Conservation (phyloP, 2,329 filamentous ascomycete genomes). For the Parastagonospora nodorum region DNA sequence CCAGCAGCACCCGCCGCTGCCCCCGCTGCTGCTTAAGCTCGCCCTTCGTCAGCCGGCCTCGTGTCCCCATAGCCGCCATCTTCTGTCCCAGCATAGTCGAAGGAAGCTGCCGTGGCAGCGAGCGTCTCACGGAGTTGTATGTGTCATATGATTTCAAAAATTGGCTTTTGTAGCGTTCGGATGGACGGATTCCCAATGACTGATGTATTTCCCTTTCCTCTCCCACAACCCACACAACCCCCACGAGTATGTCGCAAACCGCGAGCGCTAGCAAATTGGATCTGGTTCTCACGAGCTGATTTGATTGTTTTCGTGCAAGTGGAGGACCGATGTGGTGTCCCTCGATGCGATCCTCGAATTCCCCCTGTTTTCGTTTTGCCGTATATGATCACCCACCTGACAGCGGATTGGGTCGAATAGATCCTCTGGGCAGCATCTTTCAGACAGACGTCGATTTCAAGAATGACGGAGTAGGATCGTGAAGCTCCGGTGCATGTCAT, state of each 20-base stretch:
- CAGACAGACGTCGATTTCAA: conserved; percentile 24
- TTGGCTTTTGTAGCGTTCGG: conserved; percentile 48
- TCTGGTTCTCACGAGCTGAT: conserved; percentile 30
- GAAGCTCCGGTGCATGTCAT: conserved; percentile 24
- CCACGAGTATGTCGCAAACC: conserved; percentile 25
- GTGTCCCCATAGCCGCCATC: conserved; percentile 39
- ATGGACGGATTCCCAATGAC: conserved; percentile 46
- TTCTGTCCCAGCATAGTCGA: conserved; percentile 40
- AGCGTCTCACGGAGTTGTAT: conserved; percentile 47
- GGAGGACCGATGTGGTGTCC: conserved; percentile 32
- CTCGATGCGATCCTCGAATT: conserved; percentile 43
- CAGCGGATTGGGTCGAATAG: conserved; percentile 28
- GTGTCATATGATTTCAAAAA: conserved; percentile 47
- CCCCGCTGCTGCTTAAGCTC: conserved; percentile 41
- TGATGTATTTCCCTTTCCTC: conserved; percentile 47
- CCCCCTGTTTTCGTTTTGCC: conserved; percentile 41
- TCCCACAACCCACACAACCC: conserved; percentile 31
- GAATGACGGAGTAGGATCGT: conserved; percentile 21
- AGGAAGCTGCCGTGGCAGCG: conserved; percentile 42
- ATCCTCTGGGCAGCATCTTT: conserved; percentile 24
- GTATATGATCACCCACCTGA: conserved; percentile 30
- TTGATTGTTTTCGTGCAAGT: conserved; percentile 25
- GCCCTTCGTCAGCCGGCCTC: conserved; percentile 38
- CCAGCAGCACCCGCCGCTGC: conserved; percentile 36
- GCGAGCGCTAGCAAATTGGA: conserved; percentile 22